Evolutionary conservation across 2,329 filamentous ascomycete genomes (phyloP).

Genomic region (Alternaria brassicicola): DNA sequence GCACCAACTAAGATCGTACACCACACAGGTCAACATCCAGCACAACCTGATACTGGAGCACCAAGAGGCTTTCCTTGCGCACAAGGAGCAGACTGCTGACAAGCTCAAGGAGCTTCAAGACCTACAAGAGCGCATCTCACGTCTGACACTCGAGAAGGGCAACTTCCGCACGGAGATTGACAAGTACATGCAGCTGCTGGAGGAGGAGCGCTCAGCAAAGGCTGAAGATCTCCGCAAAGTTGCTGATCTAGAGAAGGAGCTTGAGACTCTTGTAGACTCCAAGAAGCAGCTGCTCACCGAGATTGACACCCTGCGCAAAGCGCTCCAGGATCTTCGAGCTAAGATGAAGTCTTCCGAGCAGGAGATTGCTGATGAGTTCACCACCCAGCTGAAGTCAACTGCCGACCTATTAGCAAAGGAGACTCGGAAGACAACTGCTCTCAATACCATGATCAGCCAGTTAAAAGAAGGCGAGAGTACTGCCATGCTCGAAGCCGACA

Average conservation of each 20-base stretch:
- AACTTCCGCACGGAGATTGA: slow-evolving; percentile 35
- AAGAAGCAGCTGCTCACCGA: slow-evolving; percentile 28
- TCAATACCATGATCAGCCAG: slow-evolving; percentile 19
- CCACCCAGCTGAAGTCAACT: slow-evolving; percentile 23
- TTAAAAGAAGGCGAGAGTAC: slow-evolving; percentile 19
- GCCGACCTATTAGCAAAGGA: slow-evolving; percentile 28
- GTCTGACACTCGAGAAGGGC: slow-evolving; percentile 39
- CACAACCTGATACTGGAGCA: slow-evolving; percentile 37
- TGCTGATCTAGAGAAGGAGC: slow-evolving; percentile 23
- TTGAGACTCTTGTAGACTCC: slow-evolving; percentile 17
- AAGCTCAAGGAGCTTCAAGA: slow-evolving; percentile 32
- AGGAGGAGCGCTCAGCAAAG: slow-evolving; percentile 13
- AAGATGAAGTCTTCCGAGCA: slow-evolving; percentile 24
- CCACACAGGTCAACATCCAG: slow-evolving; percentile 25
- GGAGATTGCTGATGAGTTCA: slow-evolving; percentile 19
- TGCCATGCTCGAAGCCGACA: slow-evolving; percentile 25
- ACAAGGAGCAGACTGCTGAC: slow-evolving; percentile 23
- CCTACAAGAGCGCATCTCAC: slow-evolving; percentile 33
- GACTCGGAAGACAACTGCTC: slow-evolving; percentile 21
- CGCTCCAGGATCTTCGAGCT: slow-evolving; percentile 18
- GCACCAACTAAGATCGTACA: neutral
- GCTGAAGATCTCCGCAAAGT: slow-evolving; percentile 13
- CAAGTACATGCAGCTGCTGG: slow-evolving; percentile 22
- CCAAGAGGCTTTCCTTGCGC: slow-evolving; percentile 33
- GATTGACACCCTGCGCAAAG: slow-evolving; percentile 22